Evolutionary conservation across 202 grass and related monocot species (phyloP), one percentile per base, ranked within the genome.

Genomic region (Zizania palustris): DNA sequence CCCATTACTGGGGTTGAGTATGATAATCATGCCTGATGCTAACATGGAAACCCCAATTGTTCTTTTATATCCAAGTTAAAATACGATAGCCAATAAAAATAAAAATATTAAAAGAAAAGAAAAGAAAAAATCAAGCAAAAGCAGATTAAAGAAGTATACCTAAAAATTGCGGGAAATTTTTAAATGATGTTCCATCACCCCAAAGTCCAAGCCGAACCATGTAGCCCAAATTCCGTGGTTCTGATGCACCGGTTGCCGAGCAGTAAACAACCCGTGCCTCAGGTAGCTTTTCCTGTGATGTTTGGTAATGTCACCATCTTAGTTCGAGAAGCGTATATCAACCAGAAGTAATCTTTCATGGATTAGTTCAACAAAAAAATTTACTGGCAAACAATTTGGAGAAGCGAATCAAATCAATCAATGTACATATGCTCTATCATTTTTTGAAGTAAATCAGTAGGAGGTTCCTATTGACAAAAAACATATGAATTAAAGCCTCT

Each of bases 181-280:
- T 43, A 83, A 99, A 99, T 76, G 89, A 96, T 76, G 92, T 88
- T 84, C 92, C 89, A 54, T 74, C 80, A 19, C 92, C 96, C 96
- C 96, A 99, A 75, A 99, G 87, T 88, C 96, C 96, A 75, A 99
- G 92, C 20, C 92, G 92, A 75, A 96, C 89, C 96, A 99, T 96
- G 68, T 99, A 99, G 73, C 89, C 96, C 84, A 99, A 87, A 90
- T 96, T 99, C 46, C 96, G 87, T 63, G 92, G 96, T 83, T 99
- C 96, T 46, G 96, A 99, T 69, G 96, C 96, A 86, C 96, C 96
- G 84, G 96, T 99, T 81, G 96, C 96, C 50, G 96, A 99, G 83
- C 96, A 99, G 81, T 99, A 99, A 66, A 96, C 83, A 65, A 99
- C 85, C 55, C 96, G 85, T 67, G 96, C 91, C 71, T 96, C 89